Percentiles rank a stretch among this genome's conserved stretches.
phyloP scores from a whole-genome alignment of 2,329 filamentous ascomycete genomes.

The Neonectria faginata region DNA sequence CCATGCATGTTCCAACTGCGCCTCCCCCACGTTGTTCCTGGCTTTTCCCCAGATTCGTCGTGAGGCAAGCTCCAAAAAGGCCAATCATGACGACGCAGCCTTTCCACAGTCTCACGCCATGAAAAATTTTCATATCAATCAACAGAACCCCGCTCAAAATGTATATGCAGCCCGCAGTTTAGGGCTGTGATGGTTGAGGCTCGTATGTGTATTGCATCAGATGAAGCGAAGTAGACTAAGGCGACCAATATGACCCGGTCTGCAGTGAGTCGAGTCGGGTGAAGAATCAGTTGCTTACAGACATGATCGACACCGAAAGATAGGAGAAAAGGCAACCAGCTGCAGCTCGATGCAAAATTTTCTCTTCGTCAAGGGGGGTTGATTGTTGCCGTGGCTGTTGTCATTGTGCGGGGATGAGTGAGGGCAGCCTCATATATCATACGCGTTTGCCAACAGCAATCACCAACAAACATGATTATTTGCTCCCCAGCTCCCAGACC shows the following conservation, averaged over 20 bases:
- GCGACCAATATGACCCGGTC: conserved; percentile 30
- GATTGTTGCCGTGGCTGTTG: conserved; percentile 9
- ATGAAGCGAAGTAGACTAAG: conserved; percentile 30
- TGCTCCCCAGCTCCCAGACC: not conserved
- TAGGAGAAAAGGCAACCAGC: conserved; percentile 32
- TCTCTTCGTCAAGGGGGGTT: conserved; percentile 19
- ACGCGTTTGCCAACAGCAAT: not conserved
- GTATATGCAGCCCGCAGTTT: conserved; percentile 17
- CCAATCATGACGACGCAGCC: conserved; percentile 25
- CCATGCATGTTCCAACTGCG: conserved; percentile 11
- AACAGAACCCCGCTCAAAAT: not conserved
- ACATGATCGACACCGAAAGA: conserved; percentile 26
- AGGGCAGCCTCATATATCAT: conserved; percentile 27
- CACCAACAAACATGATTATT: not conserved
- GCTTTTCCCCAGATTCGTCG: conserved; percentile 25
- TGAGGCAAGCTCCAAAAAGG: conserved; percentile 6
- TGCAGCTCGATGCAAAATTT: conserved; percentile 37
- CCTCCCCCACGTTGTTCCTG: conserved; percentile 26
- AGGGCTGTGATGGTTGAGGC: conserved; percentile 11
- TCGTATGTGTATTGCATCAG: conserved; percentile 33
- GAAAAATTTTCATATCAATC: conserved; percentile 20
- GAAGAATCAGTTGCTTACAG: conserved; percentile 10
- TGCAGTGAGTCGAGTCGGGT: conserved; percentile 18
- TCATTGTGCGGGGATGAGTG: conserved; percentile 12
- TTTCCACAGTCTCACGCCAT: conserved; percentile 12